Percentiles rank a stretch among this genome's conserved stretches.
These are phyloP conservation scores for Eucalyptus brandiana DNA, from an alignment of 345 rosid species.

Conservation along the genomic window DNA sequence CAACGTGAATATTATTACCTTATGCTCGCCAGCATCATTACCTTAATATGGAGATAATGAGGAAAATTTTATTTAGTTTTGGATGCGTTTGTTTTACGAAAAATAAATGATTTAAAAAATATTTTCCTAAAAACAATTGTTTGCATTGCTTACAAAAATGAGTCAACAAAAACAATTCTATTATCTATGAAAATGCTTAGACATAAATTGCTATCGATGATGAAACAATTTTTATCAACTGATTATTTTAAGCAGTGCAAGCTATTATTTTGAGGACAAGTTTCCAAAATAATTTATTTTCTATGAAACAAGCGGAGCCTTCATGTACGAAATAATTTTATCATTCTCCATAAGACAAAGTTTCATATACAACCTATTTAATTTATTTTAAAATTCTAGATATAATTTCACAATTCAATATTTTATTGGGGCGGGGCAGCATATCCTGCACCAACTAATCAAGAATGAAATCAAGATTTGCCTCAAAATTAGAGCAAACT, in stretches of 20 bases:
- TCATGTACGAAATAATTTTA: too few relatives aligned
- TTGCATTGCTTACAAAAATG: too few relatives aligned
- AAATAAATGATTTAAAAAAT: too few relatives aligned
- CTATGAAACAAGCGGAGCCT: fast-evolving
- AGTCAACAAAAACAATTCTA: too few relatives aligned
- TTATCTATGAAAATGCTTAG: too few relatives aligned
- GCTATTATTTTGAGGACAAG: fast-evolving
- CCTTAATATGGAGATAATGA: too few relatives aligned
- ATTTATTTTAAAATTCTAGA: not conserved
- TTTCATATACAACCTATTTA: not conserved
- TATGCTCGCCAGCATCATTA: not conserved
- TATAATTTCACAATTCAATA: not conserved
- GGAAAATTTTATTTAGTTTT: too few relatives aligned
- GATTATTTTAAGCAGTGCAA: fast-evolving
- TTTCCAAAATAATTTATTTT: too few relatives aligned
- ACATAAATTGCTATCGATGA: too few relatives aligned
- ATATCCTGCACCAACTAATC: not conserved
- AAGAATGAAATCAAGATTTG: not conserved
- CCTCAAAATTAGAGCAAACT: not conserved
- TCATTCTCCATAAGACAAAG: not conserved
- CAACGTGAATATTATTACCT: not conserved
- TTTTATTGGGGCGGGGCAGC: not conserved
- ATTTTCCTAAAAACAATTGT: too few relatives aligned
- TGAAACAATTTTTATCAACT: too few relatives aligned
- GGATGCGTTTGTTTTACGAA: fast-evolving